Conservation (phyloP, 2,329 filamentous ascomycete genomes). For the Hypoxylon sp. region DNA sequence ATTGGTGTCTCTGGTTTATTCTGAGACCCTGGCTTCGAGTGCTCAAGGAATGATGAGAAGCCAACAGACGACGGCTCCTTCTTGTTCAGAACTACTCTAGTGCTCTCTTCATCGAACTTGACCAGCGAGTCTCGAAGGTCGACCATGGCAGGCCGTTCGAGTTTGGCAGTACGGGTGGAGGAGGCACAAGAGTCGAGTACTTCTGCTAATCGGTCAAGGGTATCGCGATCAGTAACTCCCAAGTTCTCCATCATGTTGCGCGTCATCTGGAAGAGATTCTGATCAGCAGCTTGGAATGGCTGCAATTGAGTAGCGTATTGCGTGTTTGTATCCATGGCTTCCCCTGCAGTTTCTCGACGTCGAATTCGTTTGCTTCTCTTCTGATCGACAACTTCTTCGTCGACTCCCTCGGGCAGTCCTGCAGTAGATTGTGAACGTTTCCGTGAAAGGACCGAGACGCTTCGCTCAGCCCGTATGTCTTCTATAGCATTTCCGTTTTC, state of each 20-base stretch:
- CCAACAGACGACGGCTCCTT: conserved; percentile 67
- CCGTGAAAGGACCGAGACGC: conserved; percentile 62
- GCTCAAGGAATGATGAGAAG: conserved; percentile 74
- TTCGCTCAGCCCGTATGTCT: conserved; percentile 56
- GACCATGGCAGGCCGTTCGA: conserved; percentile 62
- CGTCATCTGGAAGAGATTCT: conserved; percentile 68
- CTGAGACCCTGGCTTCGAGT: conserved; percentile 70
- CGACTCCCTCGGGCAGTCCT: conserved; percentile 68
- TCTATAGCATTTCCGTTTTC: conserved; percentile 53
- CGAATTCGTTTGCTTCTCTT: conserved; percentile 77
- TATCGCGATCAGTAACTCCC: conserved; percentile 65
- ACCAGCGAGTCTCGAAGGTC: conserved; percentile 66
- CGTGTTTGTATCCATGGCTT: conserved; percentile 66
- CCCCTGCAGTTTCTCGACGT: conserved; percentile 71
- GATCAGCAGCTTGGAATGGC: conserved; percentile 70
- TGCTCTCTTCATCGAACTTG: conserved; percentile 68
- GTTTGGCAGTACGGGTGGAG: conserved; percentile 66
- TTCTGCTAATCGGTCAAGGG: conserved; percentile 63
- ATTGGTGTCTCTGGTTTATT: conserved; percentile 62
- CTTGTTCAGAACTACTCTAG: conserved; percentile 67
- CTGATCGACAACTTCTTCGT: conserved; percentile 70
- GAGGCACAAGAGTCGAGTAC: conserved; percentile 67
- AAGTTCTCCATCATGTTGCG: conserved; percentile 70
- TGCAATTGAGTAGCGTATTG: conserved; percentile 69
- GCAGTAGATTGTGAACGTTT: conserved; percentile 75